Percentiles rank a stretch among this genome's conserved stretches.
Evolutionary conservation across 2,329 filamentous ascomycete genomes (phyloP).

Genomic region (Epichloe coenophiala): DNA sequence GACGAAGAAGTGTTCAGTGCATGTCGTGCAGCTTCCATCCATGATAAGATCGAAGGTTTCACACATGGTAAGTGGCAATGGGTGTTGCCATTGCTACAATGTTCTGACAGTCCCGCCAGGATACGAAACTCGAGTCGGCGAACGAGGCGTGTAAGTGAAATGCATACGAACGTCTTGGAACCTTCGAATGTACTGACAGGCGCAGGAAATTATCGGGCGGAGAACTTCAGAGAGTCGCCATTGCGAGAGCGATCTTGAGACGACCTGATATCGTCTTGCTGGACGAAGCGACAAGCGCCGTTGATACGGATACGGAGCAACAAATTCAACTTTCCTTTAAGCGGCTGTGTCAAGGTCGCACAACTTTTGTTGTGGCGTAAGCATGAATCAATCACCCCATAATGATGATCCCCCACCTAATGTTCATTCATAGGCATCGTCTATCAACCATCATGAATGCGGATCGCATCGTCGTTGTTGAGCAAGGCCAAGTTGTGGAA

Average conservation of each 20-base stretch:
- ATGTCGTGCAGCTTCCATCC: slow-evolving; percentile 41
- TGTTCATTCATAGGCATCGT: slow-evolving; percentile 35
- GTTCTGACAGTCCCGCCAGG: slow-evolving; percentile 15
- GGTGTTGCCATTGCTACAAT: background rate
- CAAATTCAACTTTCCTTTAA: slow-evolving; percentile 51
- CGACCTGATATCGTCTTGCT: slow-evolving; percentile 62
- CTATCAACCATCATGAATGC: slow-evolving; percentile 60
- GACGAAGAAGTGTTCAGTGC: slow-evolving; percentile 42
- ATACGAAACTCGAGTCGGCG: slow-evolving; percentile 36
- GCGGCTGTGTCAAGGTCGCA: slow-evolving; percentile 44
- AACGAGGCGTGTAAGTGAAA: slow-evolving; percentile 31
- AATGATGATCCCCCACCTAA: slow-evolving; percentile 4
- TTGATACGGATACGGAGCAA: slow-evolving; percentile 57
- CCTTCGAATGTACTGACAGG: slow-evolving; percentile 10
- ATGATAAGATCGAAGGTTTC: slow-evolving; percentile 43
- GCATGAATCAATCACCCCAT: slow-evolving; percentile 9
- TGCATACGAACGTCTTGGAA: background rate
- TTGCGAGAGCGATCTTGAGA: slow-evolving; percentile 60
- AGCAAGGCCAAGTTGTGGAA: slow-evolving; percentile 49
- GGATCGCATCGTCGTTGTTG: slow-evolving; percentile 52
- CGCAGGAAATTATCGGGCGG: slow-evolving; percentile 48
- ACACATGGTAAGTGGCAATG: slow-evolving; percentile 26
- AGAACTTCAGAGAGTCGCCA: slow-evolving; percentile 53
- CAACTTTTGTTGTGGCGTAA: slow-evolving; percentile 53
- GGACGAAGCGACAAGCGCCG: slow-evolving; percentile 67